Evolutionary conservation across 495 filamentous ascomycete species (phyloP).

Genomic region (Xylaria nigripes): DNA sequence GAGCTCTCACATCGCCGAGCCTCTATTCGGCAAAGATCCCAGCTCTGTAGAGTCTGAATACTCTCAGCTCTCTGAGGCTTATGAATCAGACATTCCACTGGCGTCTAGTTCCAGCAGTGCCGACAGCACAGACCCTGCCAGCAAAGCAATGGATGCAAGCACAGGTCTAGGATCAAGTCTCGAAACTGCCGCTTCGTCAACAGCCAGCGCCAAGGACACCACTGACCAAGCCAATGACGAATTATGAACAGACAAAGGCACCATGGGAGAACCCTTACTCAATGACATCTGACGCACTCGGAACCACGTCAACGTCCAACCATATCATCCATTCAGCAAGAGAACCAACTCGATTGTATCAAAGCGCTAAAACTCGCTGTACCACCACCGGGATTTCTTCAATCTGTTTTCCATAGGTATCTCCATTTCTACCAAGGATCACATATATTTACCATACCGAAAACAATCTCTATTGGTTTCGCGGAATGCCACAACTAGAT

Average conservation of each 20-base stretch:
- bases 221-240: slow-evolving; percentile 47
- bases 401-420: slow-evolving; percentile 7
- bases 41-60: slow-evolving; percentile 76
- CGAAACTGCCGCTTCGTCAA: slow-evolving; percentile 17
- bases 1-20: slow-evolving; percentile 63
- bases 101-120: slow-evolving; percentile 30
- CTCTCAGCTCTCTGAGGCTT: slow-evolving; percentile 57
- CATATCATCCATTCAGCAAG: slow-evolving; percentile 2
- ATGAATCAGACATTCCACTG: slow-evolving; percentile 29
- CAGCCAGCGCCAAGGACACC: slow-evolving; percentile 43
- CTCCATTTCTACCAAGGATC: slow-evolving; percentile 12
- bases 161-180: slow-evolving; percentile 26
- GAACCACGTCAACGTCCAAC: background rate
- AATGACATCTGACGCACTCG: background rate
- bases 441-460: background rate
- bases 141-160: slow-evolving; percentile 26
- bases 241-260: slow-evolving; percentile 30
- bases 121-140: slow-evolving; percentile 29
- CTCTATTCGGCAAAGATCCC: slow-evolving; percentile 70
- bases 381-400: background rate
- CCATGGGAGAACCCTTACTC: background rate
- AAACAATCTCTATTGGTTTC: background rate
- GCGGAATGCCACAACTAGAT: background rate
- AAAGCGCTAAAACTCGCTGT: background rate
- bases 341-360: background rate